Evolutionary conservation across 257 asterid genomes (phyloP).

Genomic region (Rehmannia glutinosa): DNA sequence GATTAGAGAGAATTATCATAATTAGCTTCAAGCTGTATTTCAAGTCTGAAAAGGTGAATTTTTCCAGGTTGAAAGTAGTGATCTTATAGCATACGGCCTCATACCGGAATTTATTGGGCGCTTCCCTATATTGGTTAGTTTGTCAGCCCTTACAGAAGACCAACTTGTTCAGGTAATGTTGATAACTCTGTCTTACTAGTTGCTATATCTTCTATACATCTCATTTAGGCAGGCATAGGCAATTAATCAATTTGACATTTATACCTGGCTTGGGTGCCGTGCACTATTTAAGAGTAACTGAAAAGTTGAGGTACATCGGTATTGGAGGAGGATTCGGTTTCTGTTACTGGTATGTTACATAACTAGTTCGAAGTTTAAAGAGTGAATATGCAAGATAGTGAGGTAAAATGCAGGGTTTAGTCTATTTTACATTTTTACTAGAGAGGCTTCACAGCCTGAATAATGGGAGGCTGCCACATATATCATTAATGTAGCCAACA

Average conservation of each 20-base stretch:
- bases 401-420: not conserved
- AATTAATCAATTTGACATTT: not conserved
- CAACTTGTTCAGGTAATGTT: constrained; percentile 83
- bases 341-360: not conserved
- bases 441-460: not conserved
- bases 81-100: constrained; percentile 85
- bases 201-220: not conserved
- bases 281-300: not conserved
- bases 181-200: constrained; percentile 6
- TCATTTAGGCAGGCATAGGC: not conserved
- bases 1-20: constrained; percentile 14
- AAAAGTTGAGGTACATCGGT: not conserved
- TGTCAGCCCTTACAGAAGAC: constrained; percentile 82
- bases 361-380: not conserved
- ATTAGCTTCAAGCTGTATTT: constrained; percentile 16
- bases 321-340: not conserved
- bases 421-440: not conserved
- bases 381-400: not conserved
- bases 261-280: not conserved
- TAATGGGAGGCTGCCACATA: not conserved
- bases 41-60: constrained; percentile 20
- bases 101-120: constrained; percentile 96
- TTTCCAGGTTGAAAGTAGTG: constrained; percentile 93
- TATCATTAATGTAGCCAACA: not conserved
- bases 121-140: constrained; percentile 87